Conservation (phyloP, 371 early-diverging fungal genomes). For the Encephalitozoon cuniculi region DNA sequence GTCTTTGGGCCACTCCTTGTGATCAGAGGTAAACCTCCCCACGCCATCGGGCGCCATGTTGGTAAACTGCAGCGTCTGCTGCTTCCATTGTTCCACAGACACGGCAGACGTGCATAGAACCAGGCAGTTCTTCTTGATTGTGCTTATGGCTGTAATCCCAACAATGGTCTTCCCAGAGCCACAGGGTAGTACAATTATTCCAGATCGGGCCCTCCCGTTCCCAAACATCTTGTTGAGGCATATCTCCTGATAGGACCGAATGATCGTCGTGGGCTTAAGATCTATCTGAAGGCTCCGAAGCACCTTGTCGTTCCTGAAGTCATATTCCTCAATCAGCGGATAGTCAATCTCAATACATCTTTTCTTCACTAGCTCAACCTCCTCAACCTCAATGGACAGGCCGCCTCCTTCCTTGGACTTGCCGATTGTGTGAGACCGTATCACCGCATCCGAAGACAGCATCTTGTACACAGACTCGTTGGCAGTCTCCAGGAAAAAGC, state of each 20-base stretch:
- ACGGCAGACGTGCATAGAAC: constrained; percentile 89
- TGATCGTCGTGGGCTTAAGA: constrained; percentile 81
- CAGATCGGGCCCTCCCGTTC: constrained; percentile 84
- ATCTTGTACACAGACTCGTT: constrained; percentile 73
- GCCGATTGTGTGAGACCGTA: constrained; percentile 64
- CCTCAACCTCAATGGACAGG: constrained; percentile 40
- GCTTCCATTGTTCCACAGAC: constrained; percentile 96
- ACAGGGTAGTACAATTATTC: constrained; percentile 97
- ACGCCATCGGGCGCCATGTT: constrained; percentile 79
- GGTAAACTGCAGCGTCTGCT: constrained; percentile 85
- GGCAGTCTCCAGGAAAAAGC: constrained; percentile 77
- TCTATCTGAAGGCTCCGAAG: constrained; percentile 81
- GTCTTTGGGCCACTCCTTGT: constrained; percentile 69
- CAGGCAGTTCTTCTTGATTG: constrained; percentile 86
- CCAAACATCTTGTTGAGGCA: constrained; percentile 98
- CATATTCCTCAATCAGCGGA: constrained; percentile 96
- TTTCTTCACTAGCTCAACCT: constrained; percentile 72
- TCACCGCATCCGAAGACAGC: constrained; percentile 71
- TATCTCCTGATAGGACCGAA: constrained; percentile 95
- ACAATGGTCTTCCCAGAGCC: constrained; percentile 98
- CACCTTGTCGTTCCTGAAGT: constrained; percentile 77
- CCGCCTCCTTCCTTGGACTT: not conserved
- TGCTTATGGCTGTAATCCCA: constrained; percentile 95
- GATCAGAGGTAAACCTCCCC: constrained; percentile 86
- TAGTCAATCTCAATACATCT: constrained; percentile 85